Evolutionary conservation across 441 rosid genomes (phyloP), one percentile per base, ranked within the genome.

Genomic region (Theobroma grandiflorum): DNA sequence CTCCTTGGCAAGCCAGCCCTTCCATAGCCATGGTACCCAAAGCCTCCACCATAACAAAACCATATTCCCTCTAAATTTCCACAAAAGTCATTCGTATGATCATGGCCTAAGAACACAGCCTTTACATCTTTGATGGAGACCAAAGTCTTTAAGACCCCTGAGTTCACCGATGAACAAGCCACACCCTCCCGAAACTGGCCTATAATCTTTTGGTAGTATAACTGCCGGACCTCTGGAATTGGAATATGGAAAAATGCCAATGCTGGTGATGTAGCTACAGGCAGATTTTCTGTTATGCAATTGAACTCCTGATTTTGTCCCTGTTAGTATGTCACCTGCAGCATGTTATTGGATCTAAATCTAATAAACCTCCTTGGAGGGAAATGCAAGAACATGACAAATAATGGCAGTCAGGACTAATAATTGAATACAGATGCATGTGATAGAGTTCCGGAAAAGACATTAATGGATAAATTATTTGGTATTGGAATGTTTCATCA

Each of bases 11-110:
- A 95, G 45, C 95, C 92, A 7, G 88, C 86, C 72, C 70, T 91
- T 66, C 98, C 99, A 75, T 94, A 95, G 11, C 88, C 99, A 50
- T 94, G 99, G 85, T 94, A 95, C 81, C 98, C 99, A 79, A 91
- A 90, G 58, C 99, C 99, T 84, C 99, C 97, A 45, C 99, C 97
- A 16, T 95, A 95, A 84, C 99, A 95, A 80, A 93, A 91, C 98
- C 97, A 93, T 81, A 94, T 78, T 40, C 96, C 95, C 38, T 89
- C 83, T 69, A 94, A 78, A 73, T 88, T 87, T 75, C 99, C 99
- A 64, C 99, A 95, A 69, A 94, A 94, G 84, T 95, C 98, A 53
- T 95, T 94, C 12, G 50, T 85, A 85, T 96, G 99, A 81, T 96
- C 99, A 75, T 96, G 98, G 20, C 98, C 99, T 47, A 94, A 79